Evolutionary conservation across 371 early-diverging fungal species (phyloP).

Genomic region (Haplosporangium sp.): DNA sequence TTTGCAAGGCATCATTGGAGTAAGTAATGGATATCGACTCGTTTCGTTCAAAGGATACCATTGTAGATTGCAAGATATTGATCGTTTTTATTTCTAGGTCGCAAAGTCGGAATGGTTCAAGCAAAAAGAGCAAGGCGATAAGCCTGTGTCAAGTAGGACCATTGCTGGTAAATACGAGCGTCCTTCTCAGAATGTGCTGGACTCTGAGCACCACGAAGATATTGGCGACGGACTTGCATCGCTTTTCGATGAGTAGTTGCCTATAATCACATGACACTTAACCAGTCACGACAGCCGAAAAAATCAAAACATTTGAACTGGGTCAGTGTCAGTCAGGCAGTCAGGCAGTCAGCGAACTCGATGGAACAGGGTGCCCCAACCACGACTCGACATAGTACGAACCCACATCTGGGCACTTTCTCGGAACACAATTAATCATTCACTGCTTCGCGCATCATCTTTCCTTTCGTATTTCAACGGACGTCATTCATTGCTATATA

Average conservation of each 20-base stretch:
- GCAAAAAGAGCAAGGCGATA: slow-evolving; percentile 31
- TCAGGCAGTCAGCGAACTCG: too few species aligned
- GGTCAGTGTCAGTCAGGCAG: too few species aligned
- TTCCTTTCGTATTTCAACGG: too few species aligned
- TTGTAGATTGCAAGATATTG: background rate
- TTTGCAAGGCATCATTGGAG: slow-evolving; percentile 59
- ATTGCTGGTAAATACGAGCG: slow-evolving; percentile 43
- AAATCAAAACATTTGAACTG: too few species aligned
- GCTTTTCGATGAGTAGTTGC: slow-evolving; percentile 28
- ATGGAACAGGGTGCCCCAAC: too few species aligned
- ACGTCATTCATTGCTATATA: too few species aligned
- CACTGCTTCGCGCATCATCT: too few species aligned
- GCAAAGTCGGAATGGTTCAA: slow-evolving; percentile 56
- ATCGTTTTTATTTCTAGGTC: slow-evolving; percentile 12
- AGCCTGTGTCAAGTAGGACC: slow-evolving; percentile 25
- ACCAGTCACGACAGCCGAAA: slow-evolving; percentile 21
- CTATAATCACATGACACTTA: background rate
- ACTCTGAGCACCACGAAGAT: slow-evolving; percentile 45
- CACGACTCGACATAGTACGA: too few species aligned
- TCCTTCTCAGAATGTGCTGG: slow-evolving; percentile 33
- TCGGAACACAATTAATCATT: too few species aligned
- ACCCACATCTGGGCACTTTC: too few species aligned
- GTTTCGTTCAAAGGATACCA: too few species aligned
- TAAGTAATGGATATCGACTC: slow-evolving; percentile 15
- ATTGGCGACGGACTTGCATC: slow-evolving; percentile 47